A percentile compares a stretch with the other conserved stretches of the same genome.
Evolutionary conservation across 2,329 filamentous ascomycete species (phyloP).

Genomic region (Ilyonectria robusta): DNA sequence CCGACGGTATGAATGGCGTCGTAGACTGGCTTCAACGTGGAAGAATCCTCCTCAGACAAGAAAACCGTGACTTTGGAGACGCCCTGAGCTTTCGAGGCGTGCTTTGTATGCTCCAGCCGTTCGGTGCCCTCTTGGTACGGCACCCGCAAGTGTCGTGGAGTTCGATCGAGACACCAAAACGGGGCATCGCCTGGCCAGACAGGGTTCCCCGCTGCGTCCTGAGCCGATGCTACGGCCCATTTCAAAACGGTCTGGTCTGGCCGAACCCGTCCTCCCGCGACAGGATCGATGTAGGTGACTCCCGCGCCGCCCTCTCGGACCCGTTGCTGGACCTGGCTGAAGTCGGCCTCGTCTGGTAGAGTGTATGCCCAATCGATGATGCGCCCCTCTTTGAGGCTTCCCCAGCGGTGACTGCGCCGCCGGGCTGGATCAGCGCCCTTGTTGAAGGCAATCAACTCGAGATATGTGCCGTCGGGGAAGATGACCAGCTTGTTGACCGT

Average conservation of each 20-base stretch:
- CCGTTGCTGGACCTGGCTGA: slow-evolving; percentile 54
- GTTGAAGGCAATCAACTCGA: slow-evolving; percentile 77
- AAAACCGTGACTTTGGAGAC: slow-evolving; percentile 61
- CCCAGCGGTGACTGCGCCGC: slow-evolving; percentile 71
- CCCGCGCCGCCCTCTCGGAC: slow-evolving; percentile 52
- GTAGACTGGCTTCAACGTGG: slow-evolving; percentile 43
- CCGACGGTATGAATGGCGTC: slow-evolving; percentile 46
- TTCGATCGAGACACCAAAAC: slow-evolving; percentile 78
- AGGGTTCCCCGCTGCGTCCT: slow-evolving; percentile 38
- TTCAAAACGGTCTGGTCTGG: slow-evolving; percentile 70
- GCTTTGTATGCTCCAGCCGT: slow-evolving; percentile 50
- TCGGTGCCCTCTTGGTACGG: slow-evolving; percentile 54
- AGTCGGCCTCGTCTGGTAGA: slow-evolving; percentile 52
- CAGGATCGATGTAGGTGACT: slow-evolving; percentile 63
- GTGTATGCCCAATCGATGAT: slow-evolving; percentile 75
- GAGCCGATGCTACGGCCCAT: slow-evolving; percentile 70
- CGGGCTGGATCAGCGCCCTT: slow-evolving; percentile 56
- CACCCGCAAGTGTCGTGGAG: slow-evolving; percentile 68
- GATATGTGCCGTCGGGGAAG: slow-evolving; percentile 74
- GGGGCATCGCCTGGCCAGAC: slow-evolving; percentile 66
- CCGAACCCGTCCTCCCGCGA: slow-evolving; percentile 66
- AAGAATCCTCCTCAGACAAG: slow-evolving; percentile 44
- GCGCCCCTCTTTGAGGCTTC: slow-evolving; percentile 61
- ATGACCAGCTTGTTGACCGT: slow-evolving; percentile 75
- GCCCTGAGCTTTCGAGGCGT: slow-evolving; percentile 67